phyloP scores from a whole-genome alignment of 768 basidiomycete genomes.

The Amanita rubescens region DNA sequence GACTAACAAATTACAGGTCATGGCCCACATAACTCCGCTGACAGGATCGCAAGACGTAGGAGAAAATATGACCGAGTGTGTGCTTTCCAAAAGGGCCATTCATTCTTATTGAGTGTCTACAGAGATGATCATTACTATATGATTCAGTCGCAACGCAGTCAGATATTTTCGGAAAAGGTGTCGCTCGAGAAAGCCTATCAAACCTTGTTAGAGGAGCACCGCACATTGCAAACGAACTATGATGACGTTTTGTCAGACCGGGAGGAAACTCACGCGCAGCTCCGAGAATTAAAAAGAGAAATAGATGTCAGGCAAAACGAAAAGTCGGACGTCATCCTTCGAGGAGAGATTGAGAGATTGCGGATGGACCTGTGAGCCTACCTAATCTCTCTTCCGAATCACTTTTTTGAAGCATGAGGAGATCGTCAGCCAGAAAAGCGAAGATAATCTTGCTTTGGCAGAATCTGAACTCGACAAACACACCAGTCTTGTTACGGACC shows the following conservation, averaged over 20 bases:
- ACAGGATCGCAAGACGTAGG: conserved; percentile 40
- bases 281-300: conserved; percentile 55
- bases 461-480: conserved; percentile 84
- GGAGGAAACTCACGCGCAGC: conserved; percentile 60
- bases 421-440: conserved; percentile 77
- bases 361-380: conserved; percentile 74
- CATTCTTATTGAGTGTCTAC: conserved; percentile 1
- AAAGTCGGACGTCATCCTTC: conserved; percentile 69
- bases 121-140: conserved; percentile 88
- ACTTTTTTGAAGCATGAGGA: conserved; percentile 20
- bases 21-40: conserved; percentile 59
- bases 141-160: conserved; percentile 74
- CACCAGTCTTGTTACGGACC: conserved; percentile 54
- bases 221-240: conserved; percentile 61
- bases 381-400: neutral
- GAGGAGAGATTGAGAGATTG: conserved; percentile 76
- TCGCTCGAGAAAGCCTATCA: conserved; percentile 80
- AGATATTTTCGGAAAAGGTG: conserved; percentile 77
- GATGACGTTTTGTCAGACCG: conserved; percentile 77
- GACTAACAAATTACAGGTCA: conserved; percentile 41
- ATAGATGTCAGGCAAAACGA: conserved; percentile 54
- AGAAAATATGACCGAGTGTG: conserved; percentile 78
- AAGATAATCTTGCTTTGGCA: conserved; percentile 79
- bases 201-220: conserved; percentile 66
- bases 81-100: conserved; percentile 7